Percentiles rank a stretch among this genome's conserved stretches.
Evolutionary conservation across 2,329 filamentous ascomycete species (phyloP).

Genomic region (Pseudodiploospora longispora): DNA sequence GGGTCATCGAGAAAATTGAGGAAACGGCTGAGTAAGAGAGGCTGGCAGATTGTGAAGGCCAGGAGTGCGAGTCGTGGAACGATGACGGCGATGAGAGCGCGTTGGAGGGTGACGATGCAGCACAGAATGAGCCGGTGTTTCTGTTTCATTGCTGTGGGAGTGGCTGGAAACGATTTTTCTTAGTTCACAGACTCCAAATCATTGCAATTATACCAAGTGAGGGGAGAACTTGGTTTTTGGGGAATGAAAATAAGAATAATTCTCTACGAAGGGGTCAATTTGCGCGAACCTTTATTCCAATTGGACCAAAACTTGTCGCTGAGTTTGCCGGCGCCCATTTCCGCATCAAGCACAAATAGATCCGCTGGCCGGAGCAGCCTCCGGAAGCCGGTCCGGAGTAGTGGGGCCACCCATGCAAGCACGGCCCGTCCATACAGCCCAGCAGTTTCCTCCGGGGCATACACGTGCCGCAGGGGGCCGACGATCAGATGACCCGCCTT

Average conservation of each 20-base stretch:
- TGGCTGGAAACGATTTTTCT: too few relatives aligned
- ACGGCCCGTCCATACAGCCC: conserved; percentile 30
- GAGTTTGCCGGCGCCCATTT: conserved; percentile 22
- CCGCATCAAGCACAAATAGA: conserved; percentile 25
- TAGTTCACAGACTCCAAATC: too few relatives aligned
- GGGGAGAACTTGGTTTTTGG: background rate
- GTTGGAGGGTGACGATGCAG: conserved; percentile 19
- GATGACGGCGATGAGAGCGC: conserved; percentile 22
- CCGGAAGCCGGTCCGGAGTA: conserved; percentile 28
- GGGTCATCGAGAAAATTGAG: conserved; percentile 22
- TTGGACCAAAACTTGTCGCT: conserved; percentile 21
- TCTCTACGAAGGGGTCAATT: too few relatives aligned
- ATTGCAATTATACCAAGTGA: too few relatives aligned
- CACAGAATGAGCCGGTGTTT: conserved; percentile 19
- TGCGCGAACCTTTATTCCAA: conserved; percentile 20
- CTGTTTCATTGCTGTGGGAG: too few relatives aligned
- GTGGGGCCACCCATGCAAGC: conserved; percentile 30
- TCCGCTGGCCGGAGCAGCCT: conserved; percentile 26
- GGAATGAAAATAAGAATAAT: background rate
- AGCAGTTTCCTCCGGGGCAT: conserved; percentile 29
- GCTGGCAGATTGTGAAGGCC: conserved; percentile 29
- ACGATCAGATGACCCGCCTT: conserved; percentile 27
- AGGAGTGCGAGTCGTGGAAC: conserved; percentile 24
- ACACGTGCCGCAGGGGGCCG: conserved; percentile 12
- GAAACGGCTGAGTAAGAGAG: conserved; percentile 26